Evolutionary conservation across 495 filamentous ascomycete species (phyloP), one percentile per base, ranked within the genome.

Genomic region (Penicillium alfredii): DNA sequence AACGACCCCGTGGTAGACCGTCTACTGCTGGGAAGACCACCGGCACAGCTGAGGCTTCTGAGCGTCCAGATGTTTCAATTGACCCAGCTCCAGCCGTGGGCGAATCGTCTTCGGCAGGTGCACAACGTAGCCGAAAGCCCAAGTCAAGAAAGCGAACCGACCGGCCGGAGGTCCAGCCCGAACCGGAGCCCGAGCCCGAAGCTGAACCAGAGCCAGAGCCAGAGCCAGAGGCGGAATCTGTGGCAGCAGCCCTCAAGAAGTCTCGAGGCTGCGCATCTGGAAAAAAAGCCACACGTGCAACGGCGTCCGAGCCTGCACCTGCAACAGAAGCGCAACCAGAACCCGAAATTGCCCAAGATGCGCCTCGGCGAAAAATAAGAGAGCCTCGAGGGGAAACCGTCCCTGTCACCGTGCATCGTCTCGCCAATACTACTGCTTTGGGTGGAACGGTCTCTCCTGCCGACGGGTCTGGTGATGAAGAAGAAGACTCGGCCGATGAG

Each of bases 401-500:
- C 0, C 60, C 64, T 11, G 60, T 71, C 12, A 71, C 64, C 7
- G 60, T 71, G 11, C 64, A 69, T 38, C 67, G 67, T 19, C 56
- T 71, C 15, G 55, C 55, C 5, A 69, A 71, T 39, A 42, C 43
- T 12, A 36, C 45, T 28, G 51, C 61, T 11, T 48, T 69, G 4
- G 49, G 47, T 22, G 53, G 44, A 8, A 34, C 42, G 11, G 29
- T 35, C 13, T 24, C 40, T 18, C 34, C 36, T 21, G 34, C 42
- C 16, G 37, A 47, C 0, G 54, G 36, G 4, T 52, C 54, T 16
- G 53, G 51, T 3, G 55, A 54, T 8, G 58, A 60, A 18, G 55
- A 57, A 10, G 60, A 57, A 35, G 61, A 54, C 21, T 53, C 63
- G 7, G 30, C 57, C 4, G 69, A 69, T 28, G 61, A 65, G 32